Conservation (phyloP, 1,139 yeast species). For the Saccharomyces hybrid region DNA sequence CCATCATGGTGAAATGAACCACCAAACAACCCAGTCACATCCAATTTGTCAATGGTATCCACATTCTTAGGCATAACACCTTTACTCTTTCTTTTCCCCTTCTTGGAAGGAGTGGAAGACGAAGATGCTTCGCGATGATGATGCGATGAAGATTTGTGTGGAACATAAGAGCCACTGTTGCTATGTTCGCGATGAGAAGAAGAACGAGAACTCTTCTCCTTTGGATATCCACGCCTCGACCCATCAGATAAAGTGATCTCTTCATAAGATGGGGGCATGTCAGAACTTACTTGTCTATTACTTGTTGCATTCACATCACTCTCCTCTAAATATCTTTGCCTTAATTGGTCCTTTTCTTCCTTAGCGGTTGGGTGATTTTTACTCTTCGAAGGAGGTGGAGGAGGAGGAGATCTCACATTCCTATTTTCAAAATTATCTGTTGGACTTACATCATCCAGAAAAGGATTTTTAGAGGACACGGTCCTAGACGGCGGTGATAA, state of each 20-base stretch:
- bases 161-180: background rate
- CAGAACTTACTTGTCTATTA: constrained; percentile 6
- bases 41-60: constrained; percentile 89
- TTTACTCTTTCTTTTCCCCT: constrained; percentile 43
- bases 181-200: constrained; percentile 1
- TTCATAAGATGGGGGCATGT: constrained; percentile 55
- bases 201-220: constrained; percentile 13
- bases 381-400: background rate
- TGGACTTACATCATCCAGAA: constrained; percentile 22
- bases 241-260: constrained; percentile 46
- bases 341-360: constrained; percentile 30
- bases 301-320: constrained; percentile 6
- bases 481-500: constrained; percentile 1
- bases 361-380: constrained; percentile 29
- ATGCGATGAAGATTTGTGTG: background rate
- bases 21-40: constrained; percentile 93
- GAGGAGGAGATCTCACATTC: constrained; percentile 9
- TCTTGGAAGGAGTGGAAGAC: constrained; percentile 18
- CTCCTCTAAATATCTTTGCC: constrained; percentile 24
- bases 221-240: constrained; percentile 14
- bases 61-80: constrained; percentile 41
- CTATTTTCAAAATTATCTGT: background rate
- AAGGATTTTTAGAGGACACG: constrained; percentile 25
- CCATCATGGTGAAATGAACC: constrained; percentile 97
- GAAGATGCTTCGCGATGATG: constrained; percentile 10